Evolutionary conservation across 257 asterid genomes (phyloP), one percentile per base, ranked within the genome.

Genomic region (Ballota nigra): DNA sequence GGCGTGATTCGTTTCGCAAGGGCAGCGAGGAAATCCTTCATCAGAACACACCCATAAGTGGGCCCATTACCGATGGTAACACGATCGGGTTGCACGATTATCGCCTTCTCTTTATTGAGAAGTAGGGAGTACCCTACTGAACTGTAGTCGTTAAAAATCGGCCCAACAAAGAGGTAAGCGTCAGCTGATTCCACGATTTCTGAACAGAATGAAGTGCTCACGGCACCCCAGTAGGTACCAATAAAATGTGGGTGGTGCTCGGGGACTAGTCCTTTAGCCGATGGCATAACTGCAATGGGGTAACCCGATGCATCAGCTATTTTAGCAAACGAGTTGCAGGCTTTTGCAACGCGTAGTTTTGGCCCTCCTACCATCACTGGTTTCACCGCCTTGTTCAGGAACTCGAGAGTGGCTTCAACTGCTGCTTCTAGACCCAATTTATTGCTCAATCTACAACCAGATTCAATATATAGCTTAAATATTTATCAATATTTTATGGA

Each of bases 281-380:
- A 77, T 2, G 85, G 82, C 85, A 81, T 81, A 12, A 77, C 80
- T 6, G 85, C 77, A 5, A 77, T 34, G 1, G 85, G 67, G 28
- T 81, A 81, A 18, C 85, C 80, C 55, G 68, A 59, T 29, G 80
- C 77, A 52, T 81, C 80, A 0, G 82, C 85, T 40, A 81, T 22
- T 33, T 81, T 66, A 0, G 47, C 52, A 40, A 81, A 77, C 11
- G 75, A 79, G 2, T 80, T 63, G 41, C 81, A 41, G 3, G 96
- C 90, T 67, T 84, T 84, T 8, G 92, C 86, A 29, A 83, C 89
- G 0, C 88, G 83, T 72, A 89, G 61, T 58, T 87, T 89, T 6
- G 89, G 95, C 36, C 96, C 96, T 34, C 86, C 96, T 22, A 89
- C 89, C 84, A 89, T 68, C 49, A 89, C 95, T 6, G 96, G 92